Evolutionary conservation across 352 stramenopile species (phyloP).

Genomic region (Globisporangium parvum): DNA sequence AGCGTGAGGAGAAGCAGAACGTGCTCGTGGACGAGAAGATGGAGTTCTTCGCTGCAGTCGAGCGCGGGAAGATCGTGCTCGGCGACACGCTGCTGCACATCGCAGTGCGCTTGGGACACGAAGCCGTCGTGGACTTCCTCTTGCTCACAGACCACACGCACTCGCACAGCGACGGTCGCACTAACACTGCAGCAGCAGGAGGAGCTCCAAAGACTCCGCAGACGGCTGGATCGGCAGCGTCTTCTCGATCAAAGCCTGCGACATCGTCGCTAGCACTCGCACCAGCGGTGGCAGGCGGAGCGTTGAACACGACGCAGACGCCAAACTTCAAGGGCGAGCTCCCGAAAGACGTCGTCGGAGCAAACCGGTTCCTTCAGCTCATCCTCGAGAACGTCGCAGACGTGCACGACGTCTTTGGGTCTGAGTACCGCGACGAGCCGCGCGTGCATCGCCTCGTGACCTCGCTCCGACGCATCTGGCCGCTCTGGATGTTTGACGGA

Average conservation of each 20-base stretch:
- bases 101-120: slow-evolving; percentile 44
- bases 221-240: neutral
- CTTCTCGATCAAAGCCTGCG: neutral
- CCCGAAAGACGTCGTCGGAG: slow-evolving; percentile 34
- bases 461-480: slow-evolving; percentile 52
- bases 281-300: neutral
- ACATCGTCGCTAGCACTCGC: neutral
- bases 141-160: slow-evolving; percentile 43
- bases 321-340: slow-evolving; percentile 66
- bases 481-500: slow-evolving; percentile 70
- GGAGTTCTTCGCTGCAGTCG: slow-evolving; percentile 63
- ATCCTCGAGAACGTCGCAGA: slow-evolving; percentile 46
- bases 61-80: slow-evolving; percentile 47
- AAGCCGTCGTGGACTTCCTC: slow-evolving; percentile 54
- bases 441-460: slow-evolving; percentile 58
- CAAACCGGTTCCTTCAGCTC: slow-evolving; percentile 30
- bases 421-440: slow-evolving; percentile 51
- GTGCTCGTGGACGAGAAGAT: slow-evolving; percentile 69
- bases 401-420: slow-evolving; percentile 60
- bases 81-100: slow-evolving; percentile 74
- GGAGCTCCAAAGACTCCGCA: neutral
- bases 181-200: neutral
- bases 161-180: neutral
- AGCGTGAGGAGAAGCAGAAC: slow-evolving; percentile 38
- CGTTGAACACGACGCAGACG: slow-evolving; percentile 35